phyloP scores from a whole-genome alignment of 2,329 filamentous ascomycete species.

The Cladosporium sp. region DNA sequence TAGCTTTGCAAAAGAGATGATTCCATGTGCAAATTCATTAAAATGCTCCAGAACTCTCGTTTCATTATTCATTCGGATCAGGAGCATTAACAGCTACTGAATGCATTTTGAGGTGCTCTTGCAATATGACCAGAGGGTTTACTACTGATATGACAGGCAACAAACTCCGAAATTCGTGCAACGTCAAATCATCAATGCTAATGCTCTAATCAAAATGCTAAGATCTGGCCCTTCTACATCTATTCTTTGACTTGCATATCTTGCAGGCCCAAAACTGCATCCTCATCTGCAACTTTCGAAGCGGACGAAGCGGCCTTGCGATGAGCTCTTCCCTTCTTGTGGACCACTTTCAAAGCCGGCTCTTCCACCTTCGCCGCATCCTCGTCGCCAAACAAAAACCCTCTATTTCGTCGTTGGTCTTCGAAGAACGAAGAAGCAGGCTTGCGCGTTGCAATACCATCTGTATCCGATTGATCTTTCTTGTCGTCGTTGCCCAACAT shows the following conservation, averaged over 20 bases:
- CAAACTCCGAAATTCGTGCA: too few relatives aligned
- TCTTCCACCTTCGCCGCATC: not conserved
- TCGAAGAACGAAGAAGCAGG: constrained; percentile 14
- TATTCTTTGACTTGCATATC: not conserved
- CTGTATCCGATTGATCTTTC: not conserved
- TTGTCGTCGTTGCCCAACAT: constrained; percentile 53
- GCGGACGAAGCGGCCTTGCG: not conserved
- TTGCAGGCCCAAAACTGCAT: not conserved
- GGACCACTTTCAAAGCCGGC: not conserved
- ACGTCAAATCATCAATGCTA: too few relatives aligned
- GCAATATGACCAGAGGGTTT: too few relatives aligned
- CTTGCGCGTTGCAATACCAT: not conserved
- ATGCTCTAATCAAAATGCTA: too few relatives aligned
- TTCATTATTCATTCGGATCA: not conserved
- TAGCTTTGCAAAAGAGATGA: constrained; percentile 14
- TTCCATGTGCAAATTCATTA: constrained; percentile 11
- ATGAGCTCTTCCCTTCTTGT: constrained; percentile 5
- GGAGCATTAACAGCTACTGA: too few relatives aligned
- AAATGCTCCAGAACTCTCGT: not conserved
- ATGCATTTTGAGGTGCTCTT: too few relatives aligned
- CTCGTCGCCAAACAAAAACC: constrained; percentile 21
- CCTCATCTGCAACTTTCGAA: not conserved
- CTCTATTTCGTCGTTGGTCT: constrained; percentile 16
- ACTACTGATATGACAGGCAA: too few relatives aligned
- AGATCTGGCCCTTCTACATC: not conserved